A percentile compares a stretch with the other conserved stretches of the same genome.
Conservation (phyloP, 768 basidiomycete genomes). For the Russula foetens region DNA sequence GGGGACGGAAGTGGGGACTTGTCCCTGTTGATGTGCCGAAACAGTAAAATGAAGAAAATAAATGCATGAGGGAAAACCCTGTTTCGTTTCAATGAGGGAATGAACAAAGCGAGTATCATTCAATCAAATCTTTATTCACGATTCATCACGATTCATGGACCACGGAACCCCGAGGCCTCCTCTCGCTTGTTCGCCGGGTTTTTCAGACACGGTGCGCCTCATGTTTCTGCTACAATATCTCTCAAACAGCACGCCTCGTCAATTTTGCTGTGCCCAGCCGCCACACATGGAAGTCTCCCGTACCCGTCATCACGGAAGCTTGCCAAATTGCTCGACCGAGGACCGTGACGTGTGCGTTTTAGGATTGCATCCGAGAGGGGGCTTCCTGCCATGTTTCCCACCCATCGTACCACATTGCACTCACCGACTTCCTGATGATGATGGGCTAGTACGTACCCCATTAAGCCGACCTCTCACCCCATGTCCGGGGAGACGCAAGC, state of each 20-base stretch:
- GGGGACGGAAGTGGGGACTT: background rate
- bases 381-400: background rate
- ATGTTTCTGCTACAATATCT: background rate
- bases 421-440: background rate
- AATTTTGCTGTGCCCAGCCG: background rate
- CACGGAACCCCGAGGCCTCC: too few relatives aligned
- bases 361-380: background rate
- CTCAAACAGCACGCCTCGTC: background rate
- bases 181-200: too few relatives aligned
- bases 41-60: background rate
- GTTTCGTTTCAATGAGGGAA: too few relatives aligned
- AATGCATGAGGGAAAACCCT: background rate
- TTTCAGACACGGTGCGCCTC: background rate
- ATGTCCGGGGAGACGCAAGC: background rate
- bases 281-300: background rate
- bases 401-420: background rate
- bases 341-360: too few relatives aligned
- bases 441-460: background rate
- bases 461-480: background rate
- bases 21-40: background rate
- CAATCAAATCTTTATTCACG: too few relatives aligned
- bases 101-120: too few relatives aligned
- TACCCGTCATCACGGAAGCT: too few relatives aligned
- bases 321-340: too few relatives aligned
- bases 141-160: too few relatives aligned